phyloP scores from a whole-genome alignment of 352 stramenopile genomes.

The Phytophthora citricola region DNA sequence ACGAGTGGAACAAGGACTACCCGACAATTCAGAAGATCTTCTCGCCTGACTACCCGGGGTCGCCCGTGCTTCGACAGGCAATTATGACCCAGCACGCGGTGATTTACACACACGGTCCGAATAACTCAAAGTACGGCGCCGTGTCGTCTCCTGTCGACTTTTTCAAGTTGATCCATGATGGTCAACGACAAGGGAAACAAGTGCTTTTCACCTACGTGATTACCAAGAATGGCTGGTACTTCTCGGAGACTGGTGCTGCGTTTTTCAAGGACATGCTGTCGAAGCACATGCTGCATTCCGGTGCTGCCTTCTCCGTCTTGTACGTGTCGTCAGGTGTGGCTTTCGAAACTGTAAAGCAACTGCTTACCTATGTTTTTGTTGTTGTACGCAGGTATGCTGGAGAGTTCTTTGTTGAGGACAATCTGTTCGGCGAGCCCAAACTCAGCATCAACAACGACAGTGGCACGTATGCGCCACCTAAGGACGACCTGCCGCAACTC shows the following conservation, averaged over 20 bases:
- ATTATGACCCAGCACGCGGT: constrained; percentile 44
- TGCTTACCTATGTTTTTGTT: not conserved
- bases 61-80: constrained; percentile 42
- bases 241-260: constrained; percentile 46
- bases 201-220: constrained; percentile 55
- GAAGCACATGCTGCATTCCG: constrained; percentile 53
- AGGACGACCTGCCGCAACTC: constrained; percentile 36
- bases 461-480: constrained; percentile 48
- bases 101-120: constrained; percentile 44
- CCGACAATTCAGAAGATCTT: constrained; percentile 47
- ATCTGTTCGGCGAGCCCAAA: constrained; percentile 36
- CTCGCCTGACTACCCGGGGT: constrained; percentile 40
- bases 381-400: constrained; percentile 39
- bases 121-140: constrained; percentile 35
- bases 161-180: constrained; percentile 46
- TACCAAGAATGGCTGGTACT: constrained; percentile 51
- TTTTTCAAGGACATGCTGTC: constrained; percentile 61
- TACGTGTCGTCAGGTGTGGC: constrained; percentile 10
- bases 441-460: constrained; percentile 54
- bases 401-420: constrained; percentile 41
- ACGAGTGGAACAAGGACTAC: constrained; percentile 56
- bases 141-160: constrained; percentile 39
- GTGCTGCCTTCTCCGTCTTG: constrained; percentile 44
- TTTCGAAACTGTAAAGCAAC: not conserved
- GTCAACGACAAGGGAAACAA: constrained; percentile 36